These are phyloP conservation scores for Cenchrus fungigraminus DNA, from an alignment of 176 grass and related monocot genomes.

Conservation along the genomic window DNA sequence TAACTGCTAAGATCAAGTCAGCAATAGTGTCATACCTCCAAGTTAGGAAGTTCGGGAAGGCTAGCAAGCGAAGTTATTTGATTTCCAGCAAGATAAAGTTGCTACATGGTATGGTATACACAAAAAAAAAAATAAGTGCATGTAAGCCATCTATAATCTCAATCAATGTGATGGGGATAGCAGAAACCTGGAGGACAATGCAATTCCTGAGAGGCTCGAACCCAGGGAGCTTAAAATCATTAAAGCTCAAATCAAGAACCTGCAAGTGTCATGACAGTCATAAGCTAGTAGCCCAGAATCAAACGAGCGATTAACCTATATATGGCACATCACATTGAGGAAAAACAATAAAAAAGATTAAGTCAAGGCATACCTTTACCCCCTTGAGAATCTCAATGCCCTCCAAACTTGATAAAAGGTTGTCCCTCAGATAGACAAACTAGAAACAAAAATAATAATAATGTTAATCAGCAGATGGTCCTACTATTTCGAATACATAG, in stretches of 20 bases:
- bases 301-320: conserved; percentile 19
- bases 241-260: conserved; percentile 99
- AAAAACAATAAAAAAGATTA: conserved; percentile 12
- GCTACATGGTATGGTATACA: conserved; percentile 62
- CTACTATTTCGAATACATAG: neutral
- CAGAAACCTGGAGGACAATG: conserved; percentile 83
- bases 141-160: conserved; percentile 33
- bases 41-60: conserved; percentile 86
- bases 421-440: conserved; percentile 99
- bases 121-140: conserved; percentile 52
- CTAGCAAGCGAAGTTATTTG: conserved; percentile 92
- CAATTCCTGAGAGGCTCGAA: conserved; percentile 92
- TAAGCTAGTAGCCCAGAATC: conserved; percentile 29
- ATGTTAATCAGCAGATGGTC: conserved; percentile 7
- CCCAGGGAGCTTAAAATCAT: conserved; percentile 82
- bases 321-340: neutral
- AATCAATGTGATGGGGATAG: conserved; percentile 36
- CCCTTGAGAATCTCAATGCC: conserved; percentile 82
- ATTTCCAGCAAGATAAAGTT: conserved; percentile 99
- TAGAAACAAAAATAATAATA: conserved; percentile 42
- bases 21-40: conserved; percentile 76
- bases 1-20: conserved; percentile 34
- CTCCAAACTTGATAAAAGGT: conserved; percentile 88
- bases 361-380: conserved; percentile 73
- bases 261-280: conserved; percentile 37